Evolutionary conservation across 2,329 filamentous ascomycete species (phyloP).

Genomic region (Alternaria dauci): DNA sequence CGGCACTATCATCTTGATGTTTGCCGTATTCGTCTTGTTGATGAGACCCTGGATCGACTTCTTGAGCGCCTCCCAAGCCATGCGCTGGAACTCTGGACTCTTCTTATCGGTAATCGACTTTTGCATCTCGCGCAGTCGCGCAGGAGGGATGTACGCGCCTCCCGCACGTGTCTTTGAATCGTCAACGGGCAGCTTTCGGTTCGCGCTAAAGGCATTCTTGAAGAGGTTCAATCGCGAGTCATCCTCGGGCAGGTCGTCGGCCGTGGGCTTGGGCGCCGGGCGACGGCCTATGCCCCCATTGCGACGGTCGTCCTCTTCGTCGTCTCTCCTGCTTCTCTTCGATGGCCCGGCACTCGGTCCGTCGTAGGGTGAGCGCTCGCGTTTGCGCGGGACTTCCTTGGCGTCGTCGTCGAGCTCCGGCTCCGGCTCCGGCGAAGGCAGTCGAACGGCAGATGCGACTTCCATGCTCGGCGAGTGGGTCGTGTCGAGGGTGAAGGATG

Average conservation of each 20-base stretch:
- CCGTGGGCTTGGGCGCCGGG: conserved; percentile 23
- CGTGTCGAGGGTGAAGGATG: conserved; percentile 8
- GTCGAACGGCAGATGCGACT: conserved; percentile 61
- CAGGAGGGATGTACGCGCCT: conserved; percentile 95
- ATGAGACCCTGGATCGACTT: conserved; percentile 98
- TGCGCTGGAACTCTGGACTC: conserved; percentile 96
- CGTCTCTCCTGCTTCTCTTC: conserved; percentile 47
- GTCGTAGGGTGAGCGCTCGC: conserved; percentile 62
- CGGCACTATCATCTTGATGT: conserved; percentile 97
- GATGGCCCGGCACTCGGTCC: conserved; percentile 39
- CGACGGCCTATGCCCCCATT: conserved; percentile 79
- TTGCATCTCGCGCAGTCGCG: conserved; percentile 87
- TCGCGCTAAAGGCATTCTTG: conserved; percentile 47
- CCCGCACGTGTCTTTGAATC: conserved; percentile 90
- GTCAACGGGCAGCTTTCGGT: conserved; percentile 88
- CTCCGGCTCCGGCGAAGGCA: conserved; percentile 64
- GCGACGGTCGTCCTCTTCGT: conserved; percentile 45
- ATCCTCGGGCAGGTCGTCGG: conserved; percentile 37
- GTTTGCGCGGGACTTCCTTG: conserved; percentile 58
- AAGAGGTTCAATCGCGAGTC: conserved; percentile 49
- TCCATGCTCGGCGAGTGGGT: conserved; percentile 36
- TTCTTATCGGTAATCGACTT: conserved; percentile 96
- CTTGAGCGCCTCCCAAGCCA: conserved; percentile 99
- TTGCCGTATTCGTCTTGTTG: conserved; percentile 98
- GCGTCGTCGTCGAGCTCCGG: conserved; percentile 53